These are phyloP conservation scores for Hygrophorus pudorinus DNA, from an alignment of 768 basidiomycete genomes.

Conservation along the genomic window DNA sequence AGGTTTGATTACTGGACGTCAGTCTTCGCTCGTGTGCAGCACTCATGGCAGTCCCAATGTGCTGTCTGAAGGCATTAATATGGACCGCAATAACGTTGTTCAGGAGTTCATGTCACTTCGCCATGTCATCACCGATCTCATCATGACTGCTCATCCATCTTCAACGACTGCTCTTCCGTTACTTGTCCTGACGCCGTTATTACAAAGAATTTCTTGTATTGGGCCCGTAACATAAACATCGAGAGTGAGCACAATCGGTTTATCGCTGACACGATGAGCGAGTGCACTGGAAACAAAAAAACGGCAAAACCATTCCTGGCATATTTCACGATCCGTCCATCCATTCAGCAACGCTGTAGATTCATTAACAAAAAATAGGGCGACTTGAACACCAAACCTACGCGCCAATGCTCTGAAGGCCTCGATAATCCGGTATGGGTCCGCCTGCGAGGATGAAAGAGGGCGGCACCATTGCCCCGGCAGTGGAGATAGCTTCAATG, in stretches of 20 bases:
- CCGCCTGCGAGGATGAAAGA: constrained; percentile 20
- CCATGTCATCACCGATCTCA: too few species aligned
- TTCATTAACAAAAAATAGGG: not conserved
- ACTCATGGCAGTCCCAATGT: too few species aligned
- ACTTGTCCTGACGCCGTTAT: too few species aligned
- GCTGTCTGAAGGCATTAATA: too few species aligned
- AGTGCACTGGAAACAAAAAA: constrained; percentile 27
- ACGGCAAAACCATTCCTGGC: constrained; percentile 27
- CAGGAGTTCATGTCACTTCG: too few species aligned
- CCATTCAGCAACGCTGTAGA: constrained; percentile 21
- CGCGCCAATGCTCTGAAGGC: constrained; percentile 3
- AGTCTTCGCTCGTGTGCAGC: too few species aligned
- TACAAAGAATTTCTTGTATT: too few species aligned
- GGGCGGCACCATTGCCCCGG: constrained; percentile 18
- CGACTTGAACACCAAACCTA: constrained; percentile 1
- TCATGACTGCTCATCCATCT: too few species aligned
- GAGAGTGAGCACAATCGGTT: constrained; percentile 26
- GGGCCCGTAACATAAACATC: constrained; percentile 41
- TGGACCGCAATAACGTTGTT: too few species aligned
- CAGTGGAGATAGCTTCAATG: constrained; percentile 27
- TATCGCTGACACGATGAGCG: constrained; percentile 15
- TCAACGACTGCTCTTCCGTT: too few species aligned
- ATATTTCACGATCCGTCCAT: constrained; percentile 29
- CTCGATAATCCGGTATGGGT: constrained; percentile 6
- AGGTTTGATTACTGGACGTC: too few species aligned